Percentiles rank a stretch among this genome's conserved stretches.
Conservation (phyloP, 345 rosid species). For the Ailanthus altissimus region DNA sequence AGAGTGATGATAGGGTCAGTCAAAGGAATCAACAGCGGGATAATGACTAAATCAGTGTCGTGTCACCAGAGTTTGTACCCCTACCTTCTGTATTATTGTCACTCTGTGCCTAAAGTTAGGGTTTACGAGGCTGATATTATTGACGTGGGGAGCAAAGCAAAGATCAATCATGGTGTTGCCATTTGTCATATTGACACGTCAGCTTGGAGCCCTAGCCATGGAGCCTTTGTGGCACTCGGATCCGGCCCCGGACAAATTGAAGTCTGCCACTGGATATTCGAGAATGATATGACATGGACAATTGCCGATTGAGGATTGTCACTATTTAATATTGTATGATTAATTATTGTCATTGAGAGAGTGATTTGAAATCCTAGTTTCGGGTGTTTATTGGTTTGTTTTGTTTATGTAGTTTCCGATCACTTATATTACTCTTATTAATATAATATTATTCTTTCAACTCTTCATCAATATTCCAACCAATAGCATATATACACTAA, state of each 20-base stretch:
- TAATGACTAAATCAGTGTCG: conserved; percentile 58
- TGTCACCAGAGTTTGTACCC: conserved; percentile 85
- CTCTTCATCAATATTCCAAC: background rate
- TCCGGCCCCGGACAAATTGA: conserved; percentile 61
- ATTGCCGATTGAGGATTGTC: conserved; percentile 29
- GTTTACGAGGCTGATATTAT: conserved; percentile 65
- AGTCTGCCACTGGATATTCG: conserved; percentile 83
- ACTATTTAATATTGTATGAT: background rate
- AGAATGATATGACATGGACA: conserved; percentile 76
- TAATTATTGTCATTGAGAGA: background rate
- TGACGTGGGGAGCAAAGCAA: conserved; percentile 32
- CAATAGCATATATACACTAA: too few species aligned
- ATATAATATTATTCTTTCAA: background rate
- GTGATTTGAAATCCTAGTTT: background rate
- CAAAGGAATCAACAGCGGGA: conserved; percentile 58
- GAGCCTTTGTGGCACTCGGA: conserved; percentile 67
- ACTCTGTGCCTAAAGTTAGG: conserved; percentile 70
- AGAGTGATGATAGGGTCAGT: conserved; percentile 50
- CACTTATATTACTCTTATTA: background rate
- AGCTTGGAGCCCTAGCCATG: conserved; percentile 65
- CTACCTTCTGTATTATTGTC: conserved; percentile 66
- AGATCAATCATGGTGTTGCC: conserved; percentile 65
- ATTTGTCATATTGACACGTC: conserved; percentile 77
- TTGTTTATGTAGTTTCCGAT: background rate
- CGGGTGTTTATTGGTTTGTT: background rate